Evolutionary conservation across 148 eudicot species (phyloP).

Genomic region (Nepenthes mirabilis): DNA sequence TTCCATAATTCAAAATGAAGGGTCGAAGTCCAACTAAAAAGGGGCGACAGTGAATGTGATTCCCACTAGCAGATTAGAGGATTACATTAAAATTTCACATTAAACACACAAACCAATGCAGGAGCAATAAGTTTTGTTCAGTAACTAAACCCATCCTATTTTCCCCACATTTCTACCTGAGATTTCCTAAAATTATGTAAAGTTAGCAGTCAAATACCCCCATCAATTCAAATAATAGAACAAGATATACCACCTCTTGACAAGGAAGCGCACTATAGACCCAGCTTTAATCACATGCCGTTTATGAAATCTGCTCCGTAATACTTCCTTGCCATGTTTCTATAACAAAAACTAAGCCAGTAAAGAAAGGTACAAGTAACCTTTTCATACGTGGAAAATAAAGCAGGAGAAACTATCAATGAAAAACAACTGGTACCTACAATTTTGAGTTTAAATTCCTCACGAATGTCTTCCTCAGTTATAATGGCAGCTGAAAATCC

Average conservation of each 20-base stretch:
- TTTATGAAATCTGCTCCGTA: not conserved
- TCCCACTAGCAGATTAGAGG: too few relatives aligned
- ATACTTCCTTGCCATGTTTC: not conserved
- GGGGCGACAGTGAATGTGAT: too few relatives aligned
- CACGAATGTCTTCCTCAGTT: slow-evolving; percentile 60
- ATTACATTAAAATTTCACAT: too few relatives aligned
- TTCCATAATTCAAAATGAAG: too few relatives aligned
- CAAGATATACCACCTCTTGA: not conserved
- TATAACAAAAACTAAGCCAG: not conserved
- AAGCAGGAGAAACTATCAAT: not conserved
- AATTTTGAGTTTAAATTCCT: slow-evolving; percentile 47
- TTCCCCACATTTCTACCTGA: too few relatives aligned
- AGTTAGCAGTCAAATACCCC: too few relatives aligned
- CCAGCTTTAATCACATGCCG: not conserved
- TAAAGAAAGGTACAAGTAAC: not conserved
- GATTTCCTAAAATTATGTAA: too few relatives aligned
- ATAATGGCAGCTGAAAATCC: slow-evolving; percentile 85
- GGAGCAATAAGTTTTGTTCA: too few relatives aligned
- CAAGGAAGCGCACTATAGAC: not conserved
- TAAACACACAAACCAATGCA: too few relatives aligned
- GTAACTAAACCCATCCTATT: too few relatives aligned
- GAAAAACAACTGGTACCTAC: not conserved
- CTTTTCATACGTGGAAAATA: not conserved
- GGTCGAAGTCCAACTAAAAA: too few relatives aligned
- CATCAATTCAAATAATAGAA: too few relatives aligned